Evolutionary conservation across 2,329 filamentous ascomycete genomes (phyloP).

Genomic region (Grosmannia penicillata): DNA sequence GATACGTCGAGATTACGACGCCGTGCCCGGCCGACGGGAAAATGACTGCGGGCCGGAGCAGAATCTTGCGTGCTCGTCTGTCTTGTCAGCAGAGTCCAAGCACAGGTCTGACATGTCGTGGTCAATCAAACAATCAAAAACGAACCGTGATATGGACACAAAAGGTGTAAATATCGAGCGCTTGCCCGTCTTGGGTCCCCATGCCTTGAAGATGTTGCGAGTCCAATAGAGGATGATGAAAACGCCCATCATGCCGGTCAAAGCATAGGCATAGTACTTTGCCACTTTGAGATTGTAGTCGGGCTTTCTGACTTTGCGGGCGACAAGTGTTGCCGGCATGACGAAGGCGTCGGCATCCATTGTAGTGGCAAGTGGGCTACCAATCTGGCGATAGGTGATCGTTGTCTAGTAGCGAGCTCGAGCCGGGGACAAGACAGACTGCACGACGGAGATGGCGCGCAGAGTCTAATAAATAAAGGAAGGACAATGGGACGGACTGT

Average conservation of each 20-base stretch:
- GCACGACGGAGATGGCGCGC: too few relatives aligned
- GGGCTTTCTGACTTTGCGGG: too few relatives aligned
- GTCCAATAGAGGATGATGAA: constrained; percentile 2
- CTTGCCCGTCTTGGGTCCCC: not conserved
- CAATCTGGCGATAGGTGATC: too few relatives aligned
- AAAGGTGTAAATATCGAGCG: not conserved
- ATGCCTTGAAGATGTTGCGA: not conserved
- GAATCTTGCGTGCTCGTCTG: not conserved
- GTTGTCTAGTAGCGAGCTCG: too few relatives aligned
- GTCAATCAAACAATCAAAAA: not conserved
- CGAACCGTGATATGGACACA: not conserved
- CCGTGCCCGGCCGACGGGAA: not conserved
- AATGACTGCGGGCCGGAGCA: not conserved
- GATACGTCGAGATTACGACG: not conserved
- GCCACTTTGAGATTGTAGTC: not conserved
- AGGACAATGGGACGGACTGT: too few relatives aligned
- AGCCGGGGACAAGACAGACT: too few relatives aligned
- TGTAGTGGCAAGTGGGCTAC: too few relatives aligned
- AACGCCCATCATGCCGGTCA: not conserved
- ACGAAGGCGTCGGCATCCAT: too few relatives aligned
- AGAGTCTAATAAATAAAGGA: too few relatives aligned
- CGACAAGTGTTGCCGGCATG: too few relatives aligned
- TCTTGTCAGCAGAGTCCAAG: not conserved
- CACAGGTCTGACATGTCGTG: not conserved
- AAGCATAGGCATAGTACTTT: not conserved